Base-by-base conservation (phyloP, 148 eudicot species). In the Silene latifolia region DNA sequence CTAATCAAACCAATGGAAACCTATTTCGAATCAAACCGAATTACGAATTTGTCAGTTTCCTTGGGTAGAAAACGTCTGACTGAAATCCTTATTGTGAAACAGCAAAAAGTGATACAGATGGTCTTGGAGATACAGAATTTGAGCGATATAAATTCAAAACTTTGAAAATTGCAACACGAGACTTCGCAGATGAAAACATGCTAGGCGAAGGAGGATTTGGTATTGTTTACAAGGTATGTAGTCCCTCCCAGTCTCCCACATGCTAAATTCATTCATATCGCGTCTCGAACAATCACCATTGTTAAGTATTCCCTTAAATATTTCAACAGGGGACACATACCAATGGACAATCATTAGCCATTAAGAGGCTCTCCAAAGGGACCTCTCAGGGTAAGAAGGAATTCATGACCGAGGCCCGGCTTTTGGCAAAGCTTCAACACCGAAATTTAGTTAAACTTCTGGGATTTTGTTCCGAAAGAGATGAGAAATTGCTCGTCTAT, bases 121-220 rank as follows among this genome's bases (percentile, higher is more conserved):
- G 63, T 60, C 63, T 60, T 20, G 63, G 63, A 60, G 63, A 60
- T 21, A 8, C 13, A 10, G 63, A 21, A 6, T 60, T 60, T 60
- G 63, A 29, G 12, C 69, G 35, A 65, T 65, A 29, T 62, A 60
- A 77, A 5, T 71, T 77, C 23, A n/a, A 25, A 6, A 64, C 75
- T 0, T 3, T 77, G 32, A 63, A 70, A 48, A 67, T 13, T 3
- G 88, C 90, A 23, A 87, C 90, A 29, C 25, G 81, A 23, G 69
- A 81, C 64, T 87, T 87, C 74, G 81, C 87, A 9, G 81, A 72
- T 56, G 70, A 65, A 0, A 81, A 83, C 67, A 79, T 61, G 78
- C 69, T 87, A 21, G 88, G 90, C 4, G 74, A 80, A 65, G 90
- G 90, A 51, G 88, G 90, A 53, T 87, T 83, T 53, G 90, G 88